Evolutionary conservation across 1,139 yeast species (phyloP).

Genomic region (Candida sanyaensis): DNA sequence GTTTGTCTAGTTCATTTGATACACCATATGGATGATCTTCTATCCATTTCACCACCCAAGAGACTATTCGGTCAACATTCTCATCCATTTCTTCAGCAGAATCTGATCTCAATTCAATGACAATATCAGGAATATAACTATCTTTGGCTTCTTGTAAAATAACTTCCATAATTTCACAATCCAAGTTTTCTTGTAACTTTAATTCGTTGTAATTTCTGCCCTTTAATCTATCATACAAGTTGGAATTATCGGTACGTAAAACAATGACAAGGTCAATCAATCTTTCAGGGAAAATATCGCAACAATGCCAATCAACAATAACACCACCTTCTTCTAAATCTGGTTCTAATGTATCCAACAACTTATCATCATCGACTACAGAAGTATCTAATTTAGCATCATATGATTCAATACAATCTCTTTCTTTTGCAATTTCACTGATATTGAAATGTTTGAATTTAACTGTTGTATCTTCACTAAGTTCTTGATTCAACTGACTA

Average conservation of each 20-base stretch:
- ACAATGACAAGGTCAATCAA: slow-evolving; percentile 92
- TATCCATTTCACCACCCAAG: slow-evolving; percentile 79
- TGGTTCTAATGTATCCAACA: slow-evolving; percentile 79
- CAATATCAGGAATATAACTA: slow-evolving; percentile 74
- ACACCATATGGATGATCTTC: slow-evolving; percentile 47
- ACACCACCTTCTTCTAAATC: slow-evolving; percentile 82
- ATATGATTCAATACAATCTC: slow-evolving; percentile 77
- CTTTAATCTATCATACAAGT: slow-evolving; percentile 71
- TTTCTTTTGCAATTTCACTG: slow-evolving; percentile 79
- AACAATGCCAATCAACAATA: slow-evolving; percentile 94
- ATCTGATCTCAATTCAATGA: slow-evolving; percentile 77
- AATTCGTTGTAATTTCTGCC: slow-evolving; percentile 74
- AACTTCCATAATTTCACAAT: slow-evolving; percentile 97
- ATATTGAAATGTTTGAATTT: slow-evolving; percentile 61
- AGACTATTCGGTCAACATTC: slow-evolving; percentile 71
- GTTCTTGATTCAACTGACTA: slow-evolving; percentile 42
- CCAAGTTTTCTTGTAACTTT: slow-evolving; percentile 88
- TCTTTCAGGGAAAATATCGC: slow-evolving; percentile 92
- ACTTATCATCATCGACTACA: slow-evolving; percentile 89
- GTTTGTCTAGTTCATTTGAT: slow-evolving; percentile 27
- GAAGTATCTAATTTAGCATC: slow-evolving; percentile 84
- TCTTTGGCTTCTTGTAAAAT: slow-evolving; percentile 85
- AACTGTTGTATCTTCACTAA: slow-evolving; percentile 6
- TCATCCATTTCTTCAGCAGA: slow-evolving; percentile 73
- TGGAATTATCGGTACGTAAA: slow-evolving; percentile 71